Percentiles rank a stretch among this genome's conserved stretches.
phyloP scores from a whole-genome alignment of 2,329 filamentous ascomycete genomes.

The Diplodia corticola region DNA sequence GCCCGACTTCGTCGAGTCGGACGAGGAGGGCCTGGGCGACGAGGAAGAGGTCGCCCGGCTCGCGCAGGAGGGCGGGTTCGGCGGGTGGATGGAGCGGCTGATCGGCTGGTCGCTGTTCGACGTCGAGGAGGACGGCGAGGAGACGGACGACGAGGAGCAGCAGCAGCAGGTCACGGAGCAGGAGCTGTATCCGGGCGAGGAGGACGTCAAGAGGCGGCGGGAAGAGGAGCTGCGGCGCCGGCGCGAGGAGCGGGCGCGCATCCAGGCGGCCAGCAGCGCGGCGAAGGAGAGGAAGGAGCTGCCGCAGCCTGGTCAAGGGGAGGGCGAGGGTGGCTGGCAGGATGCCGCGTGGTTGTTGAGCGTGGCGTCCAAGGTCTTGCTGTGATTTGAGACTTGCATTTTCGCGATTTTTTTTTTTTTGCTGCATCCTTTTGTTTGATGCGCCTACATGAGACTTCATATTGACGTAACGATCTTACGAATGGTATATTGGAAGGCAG shows the following conservation, averaged over 20 bases:
- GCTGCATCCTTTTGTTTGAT: not conserved
- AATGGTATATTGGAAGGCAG: not conserved
- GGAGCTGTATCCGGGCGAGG: constrained; percentile 35
- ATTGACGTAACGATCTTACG: constrained; percentile 5
- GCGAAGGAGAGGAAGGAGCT: constrained; percentile 29
- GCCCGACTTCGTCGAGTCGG: constrained; percentile 54
- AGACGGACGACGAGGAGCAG: constrained; percentile 35
- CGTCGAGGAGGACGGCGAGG: constrained; percentile 52
- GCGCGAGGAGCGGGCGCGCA: constrained; percentile 29
- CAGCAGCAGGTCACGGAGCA: constrained; percentile 33
- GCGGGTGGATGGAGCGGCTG: constrained; percentile 57
- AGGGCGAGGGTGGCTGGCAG: constrained; percentile 54
- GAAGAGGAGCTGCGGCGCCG: constrained; percentile 41
- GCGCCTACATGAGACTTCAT: not conserved
- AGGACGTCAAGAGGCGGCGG: constrained; percentile 33
- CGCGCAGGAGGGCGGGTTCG: constrained; percentile 55
- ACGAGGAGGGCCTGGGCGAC: constrained; percentile 46
- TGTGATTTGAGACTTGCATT: constrained; percentile 25
- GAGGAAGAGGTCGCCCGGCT: constrained; percentile 56
- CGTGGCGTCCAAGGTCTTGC: constrained; percentile 50
- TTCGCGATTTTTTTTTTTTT: no score
- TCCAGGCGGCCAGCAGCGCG: constrained; percentile 12
- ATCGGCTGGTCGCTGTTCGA: constrained; percentile 60
- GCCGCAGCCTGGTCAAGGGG: constrained; percentile 25
- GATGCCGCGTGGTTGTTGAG: constrained; percentile 61